phyloP scores from a whole-genome alignment of 1,284 basidiomycete species.

The Pyrrhoderma lamaoense region DNA sequence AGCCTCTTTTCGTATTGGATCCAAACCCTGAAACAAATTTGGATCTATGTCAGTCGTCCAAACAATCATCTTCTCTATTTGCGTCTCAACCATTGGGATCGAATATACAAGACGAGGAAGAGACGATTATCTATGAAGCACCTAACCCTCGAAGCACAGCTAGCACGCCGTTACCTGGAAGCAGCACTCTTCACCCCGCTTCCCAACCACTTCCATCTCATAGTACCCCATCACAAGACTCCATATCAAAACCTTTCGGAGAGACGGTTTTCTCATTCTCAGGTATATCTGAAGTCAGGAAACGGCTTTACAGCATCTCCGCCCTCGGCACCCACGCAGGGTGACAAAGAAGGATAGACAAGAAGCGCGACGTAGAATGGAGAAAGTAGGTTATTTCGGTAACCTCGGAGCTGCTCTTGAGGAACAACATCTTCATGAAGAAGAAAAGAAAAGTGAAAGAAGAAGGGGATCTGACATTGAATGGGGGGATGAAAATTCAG shows the following conservation, averaged over 20 bases:
- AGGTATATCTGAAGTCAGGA: neutral
- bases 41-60: constrained; percentile 8
- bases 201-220: neutral
- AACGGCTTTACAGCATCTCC: constrained; percentile 4
- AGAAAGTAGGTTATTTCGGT: constrained; percentile 35
- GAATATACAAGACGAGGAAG: constrained; percentile 24
- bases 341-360: constrained; percentile 18
- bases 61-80: constrained; percentile 21
- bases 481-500: constrained; percentile 52
- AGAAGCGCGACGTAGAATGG: constrained; percentile 24
- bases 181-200: neutral
- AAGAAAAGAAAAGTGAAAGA: constrained; percentile 39
- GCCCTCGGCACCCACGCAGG: constrained; percentile 5
- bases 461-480: constrained; percentile 61
- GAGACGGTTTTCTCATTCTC: constrained; percentile 7
- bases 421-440: constrained; percentile 42
- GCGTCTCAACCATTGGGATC: constrained; percentile 21
- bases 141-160: constrained; percentile 27
- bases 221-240: neutral
- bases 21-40: constrained; percentile 29
- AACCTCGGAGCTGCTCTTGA: constrained; percentile 48
- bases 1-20: constrained; percentile 27
- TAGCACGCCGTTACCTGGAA: neutral
- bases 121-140: constrained; percentile 36
- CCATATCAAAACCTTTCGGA: neutral